phyloP scores from a whole-genome alignment of 345 rosid genomes.

The Rhodamnia argentea region DNA sequence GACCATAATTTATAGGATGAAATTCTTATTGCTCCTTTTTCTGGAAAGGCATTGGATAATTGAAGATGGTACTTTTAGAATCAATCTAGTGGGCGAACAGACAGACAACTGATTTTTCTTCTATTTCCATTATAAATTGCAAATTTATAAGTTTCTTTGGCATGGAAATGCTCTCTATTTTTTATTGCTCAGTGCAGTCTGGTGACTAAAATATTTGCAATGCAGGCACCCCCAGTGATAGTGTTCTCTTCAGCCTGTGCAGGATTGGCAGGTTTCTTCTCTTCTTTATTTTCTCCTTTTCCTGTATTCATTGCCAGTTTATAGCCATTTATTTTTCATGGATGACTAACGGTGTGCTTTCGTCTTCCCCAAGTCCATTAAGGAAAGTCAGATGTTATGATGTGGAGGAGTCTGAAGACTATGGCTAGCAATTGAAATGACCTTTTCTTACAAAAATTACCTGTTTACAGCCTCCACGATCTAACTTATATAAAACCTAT shows the following conservation, averaged over 20 bases:
- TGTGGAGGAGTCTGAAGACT: not conserved
- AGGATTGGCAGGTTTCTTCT: slow-evolving; percentile 61
- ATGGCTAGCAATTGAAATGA: not conserved
- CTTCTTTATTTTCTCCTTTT: not conserved
- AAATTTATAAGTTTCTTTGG: not conserved
- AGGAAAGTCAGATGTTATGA: not conserved
- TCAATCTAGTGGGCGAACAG: not conserved
- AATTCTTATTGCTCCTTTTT: not conserved
- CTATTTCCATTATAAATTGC: not conserved
- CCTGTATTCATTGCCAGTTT: not conserved
- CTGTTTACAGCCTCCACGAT: not conserved
- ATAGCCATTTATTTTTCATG: not conserved
- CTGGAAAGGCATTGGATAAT: not conserved
- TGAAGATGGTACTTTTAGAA: not conserved
- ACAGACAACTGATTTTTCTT: not conserved
- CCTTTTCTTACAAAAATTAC: not conserved
- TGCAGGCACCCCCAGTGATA: slow-evolving; percentile 94
- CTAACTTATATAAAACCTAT: not conserved
- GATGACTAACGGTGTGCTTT: not conserved
- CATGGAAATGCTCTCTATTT: not conserved
- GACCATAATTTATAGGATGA: not conserved
- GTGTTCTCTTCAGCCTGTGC: slow-evolving; percentile 92
- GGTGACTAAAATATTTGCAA: not conserved
- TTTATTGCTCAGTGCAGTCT: not conserved
- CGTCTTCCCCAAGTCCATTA: not conserved